These are phyloP conservation scores for Solanum aculeatissimum DNA, from an alignment of 305 asterid species.

Conservation along the genomic window DNA sequence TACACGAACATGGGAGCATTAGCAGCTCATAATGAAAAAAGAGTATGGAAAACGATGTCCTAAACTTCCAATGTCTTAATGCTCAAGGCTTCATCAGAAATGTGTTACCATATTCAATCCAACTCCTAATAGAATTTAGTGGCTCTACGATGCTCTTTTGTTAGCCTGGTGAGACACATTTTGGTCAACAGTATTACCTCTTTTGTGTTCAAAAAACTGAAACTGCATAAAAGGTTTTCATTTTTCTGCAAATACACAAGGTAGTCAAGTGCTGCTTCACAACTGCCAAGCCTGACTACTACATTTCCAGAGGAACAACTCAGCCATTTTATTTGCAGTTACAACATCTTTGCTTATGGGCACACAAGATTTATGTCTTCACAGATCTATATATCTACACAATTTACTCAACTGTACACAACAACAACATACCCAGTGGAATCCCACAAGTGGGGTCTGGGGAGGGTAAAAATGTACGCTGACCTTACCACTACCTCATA, in stretches of 20 bases:
- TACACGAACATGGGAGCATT: background rate
- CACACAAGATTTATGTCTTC: background rate
- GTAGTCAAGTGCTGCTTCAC: background rate
- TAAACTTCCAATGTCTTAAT: background rate
- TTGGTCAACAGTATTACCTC: background rate
- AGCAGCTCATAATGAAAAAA: background rate
- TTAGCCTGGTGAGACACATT: background rate
- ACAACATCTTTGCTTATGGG: background rate
- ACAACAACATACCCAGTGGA: too few relatives aligned
- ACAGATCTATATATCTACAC: background rate
- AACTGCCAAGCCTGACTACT: background rate
- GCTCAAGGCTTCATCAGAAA: background rate
- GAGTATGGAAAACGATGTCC: background rate
- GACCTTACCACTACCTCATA: too few relatives aligned
- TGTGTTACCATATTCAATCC: background rate
- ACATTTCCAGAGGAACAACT: background rate
- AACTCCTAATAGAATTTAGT: background rate
- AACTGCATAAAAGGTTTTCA: background rate
- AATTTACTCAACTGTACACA: background rate
- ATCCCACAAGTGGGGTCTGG: too few relatives aligned
- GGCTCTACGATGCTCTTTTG: background rate
- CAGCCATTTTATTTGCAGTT: background rate
- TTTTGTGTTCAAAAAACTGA: background rate
- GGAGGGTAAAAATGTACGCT: too few relatives aligned
- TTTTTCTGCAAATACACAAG: background rate